Evolutionary conservation across 306 rosid species (phyloP).

Genomic region (Potentilla sterilis): DNA sequence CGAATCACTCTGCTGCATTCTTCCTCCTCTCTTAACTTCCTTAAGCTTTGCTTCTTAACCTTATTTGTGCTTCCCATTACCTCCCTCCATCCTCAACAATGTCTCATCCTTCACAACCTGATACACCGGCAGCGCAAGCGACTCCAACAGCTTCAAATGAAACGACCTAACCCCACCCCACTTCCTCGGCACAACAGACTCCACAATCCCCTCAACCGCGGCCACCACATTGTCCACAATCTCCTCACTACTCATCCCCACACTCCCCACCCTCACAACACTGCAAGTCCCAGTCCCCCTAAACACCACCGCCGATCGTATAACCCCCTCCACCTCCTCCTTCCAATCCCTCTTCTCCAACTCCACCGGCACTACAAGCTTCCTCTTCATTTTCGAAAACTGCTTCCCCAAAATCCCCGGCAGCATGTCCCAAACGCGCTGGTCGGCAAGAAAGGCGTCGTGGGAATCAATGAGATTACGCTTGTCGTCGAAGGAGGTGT

Average conservation of each 20-base stretch:
- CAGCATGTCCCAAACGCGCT: slow-evolving; percentile 43
- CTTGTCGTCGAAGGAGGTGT: slow-evolving; percentile 63
- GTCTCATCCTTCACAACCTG: slow-evolving; percentile 54
- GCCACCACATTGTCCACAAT: slow-evolving; percentile 63
- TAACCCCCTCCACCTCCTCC: slow-evolving; percentile 60
- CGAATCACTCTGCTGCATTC: slow-evolving; percentile 25
- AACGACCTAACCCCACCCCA: slow-evolving; percentile 77
- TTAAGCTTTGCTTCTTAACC: slow-evolving; percentile 32
- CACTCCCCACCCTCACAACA: slow-evolving; percentile 66
- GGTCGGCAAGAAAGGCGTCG: slow-evolving; percentile 62
- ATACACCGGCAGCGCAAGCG: slow-evolving; percentile 67
- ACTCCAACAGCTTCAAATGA: slow-evolving; percentile 73
- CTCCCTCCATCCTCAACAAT: slow-evolving; percentile 57
- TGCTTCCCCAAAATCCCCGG: slow-evolving; percentile 62
- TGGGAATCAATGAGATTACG: slow-evolving; percentile 61
- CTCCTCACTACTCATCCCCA: slow-evolving; percentile 44
- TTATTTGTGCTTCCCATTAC: slow-evolving; percentile 6
- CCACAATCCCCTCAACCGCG: slow-evolving; percentile 52
- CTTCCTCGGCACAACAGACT: slow-evolving; percentile 60
- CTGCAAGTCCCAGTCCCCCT: slow-evolving; percentile 71
- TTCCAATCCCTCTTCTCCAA: slow-evolving; percentile 67
- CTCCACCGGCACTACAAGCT: slow-evolving; percentile 71
- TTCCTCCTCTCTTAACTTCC: slow-evolving; percentile 36
- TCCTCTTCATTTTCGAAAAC: slow-evolving; percentile 70
- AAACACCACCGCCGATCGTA: slow-evolving; percentile 48